Conservation (phyloP, 352 stramenopile species). For the Pythium periplocum region DNA sequence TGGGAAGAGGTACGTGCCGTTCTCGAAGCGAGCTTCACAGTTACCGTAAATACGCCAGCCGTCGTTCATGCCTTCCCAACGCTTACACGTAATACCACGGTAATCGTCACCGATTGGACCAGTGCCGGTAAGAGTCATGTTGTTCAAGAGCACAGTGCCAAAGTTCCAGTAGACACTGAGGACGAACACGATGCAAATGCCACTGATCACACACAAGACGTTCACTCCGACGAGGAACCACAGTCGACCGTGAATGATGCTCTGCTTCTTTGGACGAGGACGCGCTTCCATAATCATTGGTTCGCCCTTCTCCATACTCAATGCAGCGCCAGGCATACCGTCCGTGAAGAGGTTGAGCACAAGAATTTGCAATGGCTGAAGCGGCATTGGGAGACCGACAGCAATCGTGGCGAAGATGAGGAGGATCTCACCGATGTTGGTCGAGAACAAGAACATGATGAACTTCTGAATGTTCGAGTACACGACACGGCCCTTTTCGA, state of each 20-base stretch:
- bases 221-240: slow-evolving; percentile 61
- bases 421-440: slow-evolving; percentile 95
- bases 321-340: slow-evolving; percentile 63
- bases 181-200: slow-evolving; percentile 44
- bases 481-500: slow-evolving; percentile 95
- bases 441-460: slow-evolving; percentile 97
- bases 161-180: slow-evolving; percentile 77
- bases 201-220: slow-evolving; percentile 38
- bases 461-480: slow-evolving; percentile 99
- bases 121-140: slow-evolving; percentile 51
- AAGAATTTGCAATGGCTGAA: slow-evolving; percentile 97
- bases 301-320: slow-evolving; percentile 72
- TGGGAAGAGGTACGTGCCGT: slow-evolving; percentile 55
- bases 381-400: slow-evolving; percentile 60
- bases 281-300: slow-evolving; percentile 59
- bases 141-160: slow-evolving; percentile 31
- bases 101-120: slow-evolving; percentile 38
- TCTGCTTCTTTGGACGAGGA: slow-evolving; percentile 47
- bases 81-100: slow-evolving; percentile 45
- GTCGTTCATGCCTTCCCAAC: slow-evolving; percentile 32
- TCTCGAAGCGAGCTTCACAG: slow-evolving; percentile 29
- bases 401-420: slow-evolving; percentile 72
- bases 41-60: slow-evolving; percentile 59
- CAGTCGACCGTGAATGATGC: slow-evolving; percentile 51
- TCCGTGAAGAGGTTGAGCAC: slow-evolving; percentile 99